phyloP scores from a whole-genome alignment of 129 eudicot genomes.

The Flaveria brownii region DNA sequence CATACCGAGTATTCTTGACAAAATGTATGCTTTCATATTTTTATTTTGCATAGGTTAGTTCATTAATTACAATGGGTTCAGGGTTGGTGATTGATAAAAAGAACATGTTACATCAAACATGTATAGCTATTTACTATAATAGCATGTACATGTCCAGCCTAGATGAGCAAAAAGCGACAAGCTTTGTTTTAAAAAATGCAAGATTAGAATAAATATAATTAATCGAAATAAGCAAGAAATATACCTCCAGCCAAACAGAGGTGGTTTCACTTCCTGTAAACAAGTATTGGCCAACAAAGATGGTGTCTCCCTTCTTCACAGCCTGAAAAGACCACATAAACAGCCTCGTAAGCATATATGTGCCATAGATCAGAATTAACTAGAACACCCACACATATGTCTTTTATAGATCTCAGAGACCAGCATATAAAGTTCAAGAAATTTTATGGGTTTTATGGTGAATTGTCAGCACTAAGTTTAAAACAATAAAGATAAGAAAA shows the following conservation, averaged over 20 bases:
- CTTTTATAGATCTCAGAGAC: not conserved
- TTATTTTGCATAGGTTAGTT: constrained; percentile 2
- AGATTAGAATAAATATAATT: not conserved
- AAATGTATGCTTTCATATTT: constrained; percentile 1
- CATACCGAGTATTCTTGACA: constrained; percentile 17
- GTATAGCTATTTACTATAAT: not conserved
- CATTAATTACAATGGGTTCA: not conserved
- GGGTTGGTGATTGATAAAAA: not conserved
- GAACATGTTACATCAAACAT: not conserved
- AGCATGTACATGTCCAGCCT: not conserved
- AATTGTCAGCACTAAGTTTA: not conserved
- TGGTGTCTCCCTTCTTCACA: constrained; percentile 93
- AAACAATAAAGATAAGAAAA: not conserved
- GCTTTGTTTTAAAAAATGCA: not conserved
- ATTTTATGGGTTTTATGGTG: not conserved
- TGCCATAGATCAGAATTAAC: not conserved
- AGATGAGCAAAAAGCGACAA: not conserved
- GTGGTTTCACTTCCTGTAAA: constrained; percentile 98
- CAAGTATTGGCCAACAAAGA: constrained; percentile 86
- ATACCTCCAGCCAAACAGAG: constrained; percentile 97
- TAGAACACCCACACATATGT: not conserved
- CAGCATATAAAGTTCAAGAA: not conserved
- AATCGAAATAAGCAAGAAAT: too few relatives aligned
- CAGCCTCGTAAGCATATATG: constrained; percentile 20
- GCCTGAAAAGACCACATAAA: constrained; percentile 52